Percentiles rank a stretch among this genome's conserved stretches.
These are phyloP conservation scores for Penicillium sclerotiorum DNA, from an alignment of 2,329 filamentous ascomycete genomes.

Conservation along the genomic window DNA sequence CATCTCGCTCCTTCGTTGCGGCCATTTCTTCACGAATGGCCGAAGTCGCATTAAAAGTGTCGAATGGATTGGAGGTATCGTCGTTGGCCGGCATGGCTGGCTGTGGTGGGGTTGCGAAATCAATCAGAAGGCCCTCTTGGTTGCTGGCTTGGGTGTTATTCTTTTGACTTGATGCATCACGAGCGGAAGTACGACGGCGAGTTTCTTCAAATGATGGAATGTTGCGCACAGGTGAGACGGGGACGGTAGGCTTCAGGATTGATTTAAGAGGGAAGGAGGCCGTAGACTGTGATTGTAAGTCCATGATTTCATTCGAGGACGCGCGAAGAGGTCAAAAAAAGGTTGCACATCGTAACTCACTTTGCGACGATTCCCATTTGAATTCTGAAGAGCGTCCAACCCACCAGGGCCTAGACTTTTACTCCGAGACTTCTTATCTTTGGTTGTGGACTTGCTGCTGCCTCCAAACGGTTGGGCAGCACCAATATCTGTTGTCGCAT, in stretches of 20 bases:
- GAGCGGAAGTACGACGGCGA: conserved; percentile 43
- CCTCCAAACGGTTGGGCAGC: conserved; percentile 39
- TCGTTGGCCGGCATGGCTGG: conserved; percentile 39
- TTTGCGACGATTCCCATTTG: conserved; percentile 75
- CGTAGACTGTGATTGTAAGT: conserved; percentile 34
- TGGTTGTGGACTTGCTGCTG: conserved; percentile 41
- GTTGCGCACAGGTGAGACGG: conserved; percentile 64
- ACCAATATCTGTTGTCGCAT: conserved; percentile 69
- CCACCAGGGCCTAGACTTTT: conserved; percentile 96
- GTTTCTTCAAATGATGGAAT: conserved; percentile 64
- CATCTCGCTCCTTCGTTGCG: conserved; percentile 69
- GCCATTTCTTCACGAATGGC: conserved; percentile 56
- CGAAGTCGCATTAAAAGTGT: conserved; percentile 45
- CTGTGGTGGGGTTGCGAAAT: conserved; percentile 45
- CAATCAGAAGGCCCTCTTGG: conserved; percentile 43
- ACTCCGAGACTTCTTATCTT: conserved; percentile 74
- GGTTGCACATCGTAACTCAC: conserved; percentile 53
- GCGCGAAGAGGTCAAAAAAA: conserved; percentile 2
- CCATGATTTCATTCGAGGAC: neutral
- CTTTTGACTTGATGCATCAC: conserved; percentile 29
- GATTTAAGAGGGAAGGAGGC: conserved; percentile 58
- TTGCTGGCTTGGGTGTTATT: conserved; percentile 13
- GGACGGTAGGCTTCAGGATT: conserved; percentile 79
- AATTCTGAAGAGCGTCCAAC: conserved; percentile 76
- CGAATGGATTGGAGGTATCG: conserved; percentile 52